phyloP scores from a whole-genome alignment of 2,329 filamentous ascomycete species.

The Trichophyton schoenleinii region DNA sequence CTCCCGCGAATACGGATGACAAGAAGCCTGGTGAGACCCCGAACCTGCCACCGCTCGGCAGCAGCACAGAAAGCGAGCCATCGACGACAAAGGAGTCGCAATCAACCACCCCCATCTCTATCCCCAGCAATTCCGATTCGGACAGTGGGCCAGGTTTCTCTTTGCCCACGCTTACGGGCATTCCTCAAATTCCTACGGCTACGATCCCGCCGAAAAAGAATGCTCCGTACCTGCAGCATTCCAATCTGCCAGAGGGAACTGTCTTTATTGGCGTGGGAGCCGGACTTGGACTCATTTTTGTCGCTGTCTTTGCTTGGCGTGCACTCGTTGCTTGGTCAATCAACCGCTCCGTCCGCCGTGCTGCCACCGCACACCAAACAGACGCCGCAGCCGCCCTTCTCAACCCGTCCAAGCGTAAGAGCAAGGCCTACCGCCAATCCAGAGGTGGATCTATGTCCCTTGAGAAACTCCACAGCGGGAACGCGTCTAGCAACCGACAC shows the following conservation, averaged over 20 bases:
- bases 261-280: conserved; percentile 93
- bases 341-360: conserved; percentile 78
- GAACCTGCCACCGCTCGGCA: conserved; percentile 12
- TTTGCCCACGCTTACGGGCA: conserved; percentile 45
- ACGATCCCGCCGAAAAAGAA: conserved; percentile 69
- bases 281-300: conserved; percentile 67
- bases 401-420: conserved; percentile 30
- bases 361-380: conserved; percentile 58
- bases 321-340: conserved; percentile 78
- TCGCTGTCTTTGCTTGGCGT: conserved; percentile 79
- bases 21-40: conserved; percentile 13
- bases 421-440: conserved; percentile 20
- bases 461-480: conserved; percentile 35
- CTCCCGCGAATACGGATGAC: conserved; percentile 9
- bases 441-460: conserved; percentile 39
- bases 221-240: conserved; percentile 86
- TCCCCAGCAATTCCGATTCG: conserved; percentile 12
- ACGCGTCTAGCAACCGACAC: conserved; percentile 23
- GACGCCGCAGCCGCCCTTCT: conserved; percentile 51
- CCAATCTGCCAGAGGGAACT: conserved; percentile 74
- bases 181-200: conserved; percentile 55
- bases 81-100: conserved; percentile 12
- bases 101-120: not conserved
- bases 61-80: conserved; percentile 16
- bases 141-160: conserved; percentile 12